A percentile compares a stretch with the other conserved stretches of the same genome.
Conservation (phyloP, 306 rosid genomes). For the Vigna nakashimae region DNA sequence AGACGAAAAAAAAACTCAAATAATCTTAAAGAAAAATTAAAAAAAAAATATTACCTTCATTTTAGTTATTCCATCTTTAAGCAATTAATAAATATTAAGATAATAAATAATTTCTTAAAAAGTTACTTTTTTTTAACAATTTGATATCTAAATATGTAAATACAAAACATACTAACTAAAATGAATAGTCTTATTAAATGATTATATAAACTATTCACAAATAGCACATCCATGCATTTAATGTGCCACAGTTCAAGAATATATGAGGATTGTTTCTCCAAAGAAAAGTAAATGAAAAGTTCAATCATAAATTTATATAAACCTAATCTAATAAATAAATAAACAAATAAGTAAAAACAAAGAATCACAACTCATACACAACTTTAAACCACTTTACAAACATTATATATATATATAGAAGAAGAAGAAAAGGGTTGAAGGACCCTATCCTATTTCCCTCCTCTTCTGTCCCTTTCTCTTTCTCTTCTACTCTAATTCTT, state of each 20-base stretch:
- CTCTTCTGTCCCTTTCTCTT: constrained; percentile 17
- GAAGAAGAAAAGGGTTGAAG: not conserved
- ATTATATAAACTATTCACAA: not conserved
- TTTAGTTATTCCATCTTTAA: too few relatives aligned
- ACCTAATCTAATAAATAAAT: not conserved
- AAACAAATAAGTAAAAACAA: not conserved
- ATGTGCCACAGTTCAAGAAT: not conserved
- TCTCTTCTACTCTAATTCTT: constrained; percentile 24
- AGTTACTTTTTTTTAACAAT: too few relatives aligned
- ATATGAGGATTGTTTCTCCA: not conserved
- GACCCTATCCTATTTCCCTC: constrained; percentile 5
- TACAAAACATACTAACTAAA: too few relatives aligned
- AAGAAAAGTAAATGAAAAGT: not conserved
- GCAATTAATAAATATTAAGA: too few relatives aligned
- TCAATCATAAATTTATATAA: not conserved
- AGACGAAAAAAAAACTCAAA: too few relatives aligned
- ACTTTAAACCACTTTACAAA: not conserved
- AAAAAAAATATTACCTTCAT: too few relatives aligned
- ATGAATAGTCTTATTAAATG: not conserved
- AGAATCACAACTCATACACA: not conserved
- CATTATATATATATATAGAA: not conserved
- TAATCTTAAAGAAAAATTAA: too few relatives aligned
- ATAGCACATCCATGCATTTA: not conserved
- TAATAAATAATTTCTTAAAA: too few relatives aligned
- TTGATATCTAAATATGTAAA: too few relatives aligned